Percentiles rank a stretch among this genome's conserved stretches.
Evolutionary conservation across 2,329 filamentous ascomycete species (phyloP).

Genomic region (Colletotrichum sp.): DNA sequence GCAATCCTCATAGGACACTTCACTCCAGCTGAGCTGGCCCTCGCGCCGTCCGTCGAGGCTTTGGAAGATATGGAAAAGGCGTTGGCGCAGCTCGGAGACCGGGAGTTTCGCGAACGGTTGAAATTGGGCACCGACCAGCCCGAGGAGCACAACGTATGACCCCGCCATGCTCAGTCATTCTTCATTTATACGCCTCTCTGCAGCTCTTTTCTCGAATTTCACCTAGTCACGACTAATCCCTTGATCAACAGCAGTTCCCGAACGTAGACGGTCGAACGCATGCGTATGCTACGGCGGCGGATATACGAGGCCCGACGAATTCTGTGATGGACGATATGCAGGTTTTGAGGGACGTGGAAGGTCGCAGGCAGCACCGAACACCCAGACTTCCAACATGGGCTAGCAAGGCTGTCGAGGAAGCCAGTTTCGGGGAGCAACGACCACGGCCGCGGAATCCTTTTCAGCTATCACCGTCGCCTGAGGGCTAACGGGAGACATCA

Average conservation of each 20-base stretch:
- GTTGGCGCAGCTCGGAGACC: constrained; percentile 28
- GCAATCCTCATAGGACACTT: constrained; percentile 31
- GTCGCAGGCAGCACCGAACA: constrained; percentile 11
- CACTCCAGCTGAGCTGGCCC: constrained; percentile 30
- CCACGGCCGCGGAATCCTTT: background rate
- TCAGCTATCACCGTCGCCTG: background rate
- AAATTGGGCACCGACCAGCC: constrained; percentile 15
- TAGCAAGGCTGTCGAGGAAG: constrained; percentile 27
- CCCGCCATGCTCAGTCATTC: background rate
- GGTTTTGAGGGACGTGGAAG: constrained; percentile 36
- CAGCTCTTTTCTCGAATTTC: background rate
- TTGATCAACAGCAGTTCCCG: background rate
- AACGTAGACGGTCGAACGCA: background rate
- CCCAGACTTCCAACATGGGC: constrained; percentile 36
- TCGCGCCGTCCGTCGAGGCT: constrained; percentile 24
- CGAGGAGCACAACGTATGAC: constrained; percentile 38
- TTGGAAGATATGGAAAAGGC: constrained; percentile 28
- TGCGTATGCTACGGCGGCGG: background rate
- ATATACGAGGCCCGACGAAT: background rate
- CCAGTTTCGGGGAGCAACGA: background rate
- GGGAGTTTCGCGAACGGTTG: constrained; percentile 28
- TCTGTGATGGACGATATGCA: constrained; percentile 19
- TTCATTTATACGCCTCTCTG: background rate
- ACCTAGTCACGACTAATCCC: background rate
- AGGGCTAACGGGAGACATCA: background rate